Conservation (phyloP, 495 filamentous ascomycete species). For the Lindgomyces ingoldianus region DNA sequence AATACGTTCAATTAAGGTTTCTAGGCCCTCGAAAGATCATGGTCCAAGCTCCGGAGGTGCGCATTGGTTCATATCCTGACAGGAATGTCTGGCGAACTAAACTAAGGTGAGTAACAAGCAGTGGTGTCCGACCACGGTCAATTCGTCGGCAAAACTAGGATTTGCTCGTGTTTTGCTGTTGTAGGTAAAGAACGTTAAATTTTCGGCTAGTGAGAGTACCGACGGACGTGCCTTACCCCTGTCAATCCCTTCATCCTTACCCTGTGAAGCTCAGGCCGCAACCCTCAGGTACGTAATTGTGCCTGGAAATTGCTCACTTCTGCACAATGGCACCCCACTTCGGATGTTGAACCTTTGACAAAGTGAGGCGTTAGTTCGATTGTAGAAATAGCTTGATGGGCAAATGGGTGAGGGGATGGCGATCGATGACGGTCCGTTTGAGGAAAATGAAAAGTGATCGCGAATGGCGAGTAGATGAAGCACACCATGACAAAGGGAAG, state of each 20-base stretch:
- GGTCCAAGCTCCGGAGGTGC: constrained; percentile 3
- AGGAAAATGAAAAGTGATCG: background rate
- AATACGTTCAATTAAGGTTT: constrained; percentile 25
- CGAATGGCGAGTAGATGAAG: background rate
- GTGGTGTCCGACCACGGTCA: too few relatives aligned
- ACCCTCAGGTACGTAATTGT: constrained; percentile 12
- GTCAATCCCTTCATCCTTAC: too few relatives aligned
- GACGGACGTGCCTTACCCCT: too few relatives aligned
- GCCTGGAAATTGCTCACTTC: constrained; percentile 4
- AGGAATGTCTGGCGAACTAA: background rate
- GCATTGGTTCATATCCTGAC: background rate
- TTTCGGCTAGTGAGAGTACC: too few relatives aligned
- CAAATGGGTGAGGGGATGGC: background rate
- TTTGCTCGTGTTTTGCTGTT: too few relatives aligned
- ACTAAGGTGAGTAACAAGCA: too few relatives aligned
- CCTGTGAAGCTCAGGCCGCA: background rate
- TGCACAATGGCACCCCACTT: constrained; percentile 5
- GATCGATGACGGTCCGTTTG: background rate
- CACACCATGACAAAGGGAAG: background rate
- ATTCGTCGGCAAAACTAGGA: too few relatives aligned
- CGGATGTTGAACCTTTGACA: background rate
- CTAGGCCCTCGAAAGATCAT: constrained; percentile 23
- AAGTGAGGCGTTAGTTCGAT: constrained; percentile 10
- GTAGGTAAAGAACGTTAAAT: too few relatives aligned
- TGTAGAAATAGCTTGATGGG: background rate